These are phyloP conservation scores for Limonomyces culmigenus DNA, from an alignment of 1,284 basidiomycete genomes.

Conservation along the genomic window DNA sequence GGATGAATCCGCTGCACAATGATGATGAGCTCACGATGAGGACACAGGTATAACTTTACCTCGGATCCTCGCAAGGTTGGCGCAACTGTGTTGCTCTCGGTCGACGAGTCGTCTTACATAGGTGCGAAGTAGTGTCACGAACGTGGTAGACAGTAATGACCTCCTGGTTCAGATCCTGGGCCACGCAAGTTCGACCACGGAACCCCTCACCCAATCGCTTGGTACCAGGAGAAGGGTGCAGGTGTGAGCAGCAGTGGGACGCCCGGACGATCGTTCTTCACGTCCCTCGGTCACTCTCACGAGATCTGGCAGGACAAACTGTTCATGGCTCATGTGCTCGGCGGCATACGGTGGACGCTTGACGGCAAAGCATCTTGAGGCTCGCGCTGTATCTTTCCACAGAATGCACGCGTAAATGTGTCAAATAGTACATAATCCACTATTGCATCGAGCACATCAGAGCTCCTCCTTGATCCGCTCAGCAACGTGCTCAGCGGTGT, in stretches of 20 bases:
- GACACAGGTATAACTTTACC: conserved; percentile 68
- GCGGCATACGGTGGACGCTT: conserved; percentile 59
- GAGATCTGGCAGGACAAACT: conserved; percentile 50
- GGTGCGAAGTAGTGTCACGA: conserved; percentile 20
- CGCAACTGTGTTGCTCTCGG: conserved; percentile 48
- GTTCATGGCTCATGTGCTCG: conserved; percentile 54
- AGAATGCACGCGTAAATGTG: too few species aligned
- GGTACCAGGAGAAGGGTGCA: conserved; percentile 59
- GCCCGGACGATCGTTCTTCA: conserved; percentile 66
- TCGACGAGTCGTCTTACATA: conserved; percentile 47
- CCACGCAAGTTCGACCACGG: conserved; percentile 37
- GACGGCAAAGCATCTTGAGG: conserved; percentile 41
- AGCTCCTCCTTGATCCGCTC: conserved; percentile 1
- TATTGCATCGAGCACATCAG: too few species aligned
- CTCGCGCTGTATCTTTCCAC: too few species aligned
- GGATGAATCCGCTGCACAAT: too few species aligned
- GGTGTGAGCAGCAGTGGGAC: conserved; percentile 28
- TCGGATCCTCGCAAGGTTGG: conserved; percentile 55
- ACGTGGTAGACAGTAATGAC: conserved; percentile 7
- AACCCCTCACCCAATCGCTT: conserved; percentile 57
- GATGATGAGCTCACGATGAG: too few species aligned
- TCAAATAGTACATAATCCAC: too few species aligned
- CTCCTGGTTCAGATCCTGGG: conserved; percentile 23
- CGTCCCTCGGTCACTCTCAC: conserved; percentile 59
- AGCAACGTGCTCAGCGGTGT: conserved; percentile 23